Conservation (phyloP, 495 filamentous ascomycete species). For the Alectoria sarmentosa region DNA sequence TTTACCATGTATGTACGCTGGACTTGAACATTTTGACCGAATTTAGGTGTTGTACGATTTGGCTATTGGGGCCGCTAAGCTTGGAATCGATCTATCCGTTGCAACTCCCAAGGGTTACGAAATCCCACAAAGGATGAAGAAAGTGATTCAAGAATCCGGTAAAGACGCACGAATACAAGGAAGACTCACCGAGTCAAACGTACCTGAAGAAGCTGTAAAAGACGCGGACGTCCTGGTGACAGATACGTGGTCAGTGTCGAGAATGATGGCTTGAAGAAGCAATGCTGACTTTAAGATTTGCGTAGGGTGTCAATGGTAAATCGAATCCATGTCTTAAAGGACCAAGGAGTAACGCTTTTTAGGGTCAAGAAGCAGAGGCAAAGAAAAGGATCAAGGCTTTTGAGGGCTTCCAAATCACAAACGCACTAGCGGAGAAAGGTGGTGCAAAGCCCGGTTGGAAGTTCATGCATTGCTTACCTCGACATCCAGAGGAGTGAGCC, state of each 20-base stretch:
- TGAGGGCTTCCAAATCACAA: conserved; percentile 81
- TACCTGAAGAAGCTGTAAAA: conserved; percentile 84
- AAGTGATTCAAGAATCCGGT: conserved; percentile 57
- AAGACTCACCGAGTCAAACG: conserved; percentile 60
- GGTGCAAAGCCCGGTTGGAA: conserved; percentile 87
- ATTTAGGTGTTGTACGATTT: conserved; percentile 63
- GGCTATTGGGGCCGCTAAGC: conserved; percentile 74
- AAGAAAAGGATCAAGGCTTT: conserved; percentile 72
- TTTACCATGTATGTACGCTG: background rate
- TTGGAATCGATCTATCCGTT: conserved; percentile 76
- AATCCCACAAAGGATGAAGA: conserved; percentile 63
- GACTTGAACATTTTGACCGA: background rate
- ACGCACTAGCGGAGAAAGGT: conserved; percentile 70
- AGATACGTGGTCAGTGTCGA: conserved; percentile 86
- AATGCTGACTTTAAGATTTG: background rate
- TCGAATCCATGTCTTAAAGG: background rate
- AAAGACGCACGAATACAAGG: conserved; percentile 51
- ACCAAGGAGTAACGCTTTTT: background rate
- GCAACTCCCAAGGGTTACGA: conserved; percentile 79
- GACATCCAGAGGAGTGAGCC: conserved; percentile 70
- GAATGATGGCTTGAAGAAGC: conserved; percentile 29
- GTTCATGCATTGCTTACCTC: conserved; percentile 98
- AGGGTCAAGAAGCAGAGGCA: conserved; percentile 84
- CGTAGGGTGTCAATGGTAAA: conserved; percentile 7
- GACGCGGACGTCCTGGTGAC: conserved; percentile 86